phyloP scores from a whole-genome alignment of 345 rosid genomes.

The Hevea brasiliensis region DNA sequence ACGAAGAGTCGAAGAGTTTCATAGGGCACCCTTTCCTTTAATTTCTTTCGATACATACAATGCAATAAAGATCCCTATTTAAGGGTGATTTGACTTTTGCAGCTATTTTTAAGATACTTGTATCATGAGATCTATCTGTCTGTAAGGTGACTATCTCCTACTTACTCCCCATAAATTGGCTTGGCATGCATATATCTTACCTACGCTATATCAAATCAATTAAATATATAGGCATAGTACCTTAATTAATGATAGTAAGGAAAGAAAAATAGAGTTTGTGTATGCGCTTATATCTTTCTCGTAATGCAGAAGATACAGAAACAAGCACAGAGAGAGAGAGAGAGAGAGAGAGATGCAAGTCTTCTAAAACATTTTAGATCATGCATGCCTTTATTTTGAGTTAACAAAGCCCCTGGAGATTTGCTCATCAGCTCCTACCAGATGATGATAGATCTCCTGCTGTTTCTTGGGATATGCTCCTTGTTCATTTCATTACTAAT shows the following conservation, averaged over 20 bases:
- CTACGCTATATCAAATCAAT: background rate
- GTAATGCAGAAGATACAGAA: background rate
- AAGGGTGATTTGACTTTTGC: constrained; percentile 1
- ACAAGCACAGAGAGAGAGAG: background rate
- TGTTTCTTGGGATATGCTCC: background rate
- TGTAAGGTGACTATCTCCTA: background rate
- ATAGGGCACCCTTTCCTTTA: background rate
- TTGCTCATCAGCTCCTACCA: background rate
- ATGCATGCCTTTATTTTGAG: background rate
- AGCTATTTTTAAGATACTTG: background rate
- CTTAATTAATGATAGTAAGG: too few species aligned
- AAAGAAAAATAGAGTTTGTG: too few species aligned
- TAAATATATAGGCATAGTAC: background rate
- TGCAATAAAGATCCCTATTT: constrained; percentile 5
- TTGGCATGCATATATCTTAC: background rate
- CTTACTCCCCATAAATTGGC: background rate
- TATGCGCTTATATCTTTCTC: too few species aligned
- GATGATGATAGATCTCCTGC: background rate
- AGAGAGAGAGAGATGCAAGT: background rate
- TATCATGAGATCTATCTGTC: background rate
- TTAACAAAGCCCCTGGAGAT: background rate
- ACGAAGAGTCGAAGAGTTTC: background rate
- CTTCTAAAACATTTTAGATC: background rate
- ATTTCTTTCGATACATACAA: background rate
- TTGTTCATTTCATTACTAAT: background rate